Evolutionary conservation across 257 asterid species (phyloP), one percentile per base, ranked within the genome.

Genomic region (Capsicum chinense): DNA sequence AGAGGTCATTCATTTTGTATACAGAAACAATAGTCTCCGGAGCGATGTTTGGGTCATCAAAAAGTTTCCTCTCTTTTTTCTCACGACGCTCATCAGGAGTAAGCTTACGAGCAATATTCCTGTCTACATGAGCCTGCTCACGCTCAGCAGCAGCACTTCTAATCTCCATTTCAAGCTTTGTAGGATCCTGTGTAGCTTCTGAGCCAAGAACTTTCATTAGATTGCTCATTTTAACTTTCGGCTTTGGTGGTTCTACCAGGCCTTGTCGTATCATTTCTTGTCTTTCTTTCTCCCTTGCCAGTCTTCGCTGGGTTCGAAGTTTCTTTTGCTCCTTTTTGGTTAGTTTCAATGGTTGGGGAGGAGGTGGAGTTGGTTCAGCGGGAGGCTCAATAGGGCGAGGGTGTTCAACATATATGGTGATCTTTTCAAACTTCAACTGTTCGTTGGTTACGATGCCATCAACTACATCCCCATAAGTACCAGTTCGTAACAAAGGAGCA

Each of bases 131-230:
- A 69, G 99, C 99, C 86, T 95, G 98, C 88, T 96, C 98, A n/a
- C 99, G 98, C 88, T 96, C 99, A 12, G 98, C 98, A 42, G 99
- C 99, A 66, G 99, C 99, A 37, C 95, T 96, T 90, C 97, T 88
- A 50, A 95, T 90, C 86, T 94, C 99, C 98, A 91, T 96, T 84
- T 96, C 99, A 42, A 96, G 92, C 90, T 89, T 93, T 7, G 98
- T 96, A 83, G 99, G 99, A 84, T 96, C 99, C 87, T 96, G 99
- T 71, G 99, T 94, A 56, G 99, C 99, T 90, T 96, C 98, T 19
- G 99, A 88, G 73, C 99, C 99, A 13, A 96, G 99, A 80, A 96
- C 97, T 87, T 90, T 94, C 98, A 93, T 93, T 88, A 96, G 97
- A 88, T 96, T 96, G 93, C 98, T 96, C 98, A 96, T 93, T 87